Base-by-base conservation (phyloP, 2,329 filamentous ascomycete species). In the Colletotrichum shisoi region DNA sequence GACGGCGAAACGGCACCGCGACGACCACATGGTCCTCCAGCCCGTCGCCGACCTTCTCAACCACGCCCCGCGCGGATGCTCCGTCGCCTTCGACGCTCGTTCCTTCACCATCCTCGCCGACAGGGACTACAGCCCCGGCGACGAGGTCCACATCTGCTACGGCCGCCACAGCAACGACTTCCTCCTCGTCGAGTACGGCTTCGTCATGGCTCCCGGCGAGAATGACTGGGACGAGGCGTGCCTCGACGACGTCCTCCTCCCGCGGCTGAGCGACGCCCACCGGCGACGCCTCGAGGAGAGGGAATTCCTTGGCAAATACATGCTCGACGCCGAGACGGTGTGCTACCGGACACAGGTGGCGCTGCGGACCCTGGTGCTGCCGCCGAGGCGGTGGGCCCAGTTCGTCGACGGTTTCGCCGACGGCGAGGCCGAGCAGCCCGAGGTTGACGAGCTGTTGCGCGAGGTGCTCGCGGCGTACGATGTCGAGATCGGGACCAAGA, bases 1-100 rank as follows among this genome's bases (percentile, higher is more conserved):
- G 44, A 81, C 84, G 68, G 77, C 82, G 73, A 72, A 76, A 69
- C 75, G 79, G 27, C 70, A 77, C 71, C 73, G 77, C 72, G 76
- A 84, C 71, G 89, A 91, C 71, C 86, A 86, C 72, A 86, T 92
- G 81, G 86, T 86, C 11, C 83, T 92, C 71, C 89, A 89, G 75
- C 91, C 91, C 0, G 88, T 91, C 42, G 87, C 89, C 1, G 91
- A 93, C 75, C 86, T 91, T 62, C 89, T 93, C 80, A 93, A 87
- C 71, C 84, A 85, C 72, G 74, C 79, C 5, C 77, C 82, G 45
- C 71, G 71, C 11, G 82, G 82, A 15, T 89, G 87, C 75, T 76
- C 80, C 15, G 86, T 87, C 0, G 73, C 79, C 3, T 86, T 85
- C 71, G 79, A 82, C 52, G 69, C 76, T 1, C 75, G 77, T 1